Base-by-base conservation (phyloP, 2,329 filamentous ascomycete species). In the Diaporthe aspalathi region DNA sequence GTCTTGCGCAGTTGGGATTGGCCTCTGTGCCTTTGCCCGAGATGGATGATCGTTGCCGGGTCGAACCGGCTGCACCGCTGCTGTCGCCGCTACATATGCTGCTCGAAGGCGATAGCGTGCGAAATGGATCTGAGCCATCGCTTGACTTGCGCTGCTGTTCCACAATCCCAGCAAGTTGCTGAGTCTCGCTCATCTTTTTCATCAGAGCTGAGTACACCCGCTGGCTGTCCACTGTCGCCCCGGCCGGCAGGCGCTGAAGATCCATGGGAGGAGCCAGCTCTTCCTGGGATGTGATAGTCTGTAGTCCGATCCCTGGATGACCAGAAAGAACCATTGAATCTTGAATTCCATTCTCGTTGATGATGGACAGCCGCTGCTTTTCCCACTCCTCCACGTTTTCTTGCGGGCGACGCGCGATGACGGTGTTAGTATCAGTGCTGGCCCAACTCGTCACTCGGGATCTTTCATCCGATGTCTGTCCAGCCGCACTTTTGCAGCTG, bases 361-460 rank as follows among this genome's bases (percentile, higher is more conserved):
- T 92, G 29, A 90, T 84, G 2, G 90, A 91, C n/a, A 92, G 80
- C 1, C 89, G 85, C 75, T 91, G 87, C 22, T 83, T 79, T 72
- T 88, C 83, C 83, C 86, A 81, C 72, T 88, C 85, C 77, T 80
- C 68, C 77, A 76, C 5, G 63, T 71, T 22, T 71, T 80, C 54
- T 68, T 78, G 70, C 73, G 81, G 66, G 72, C 83, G 71, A 82
- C 85, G 71, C 78, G 81, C 88, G 7, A 85, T 80, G 3, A 88
- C 85, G 3, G 87, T 89, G 70, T 86, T 86, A 1, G 85, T 84
- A 1, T 87, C 88, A 0, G 91, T 92, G 73, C 90, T 89, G 5
- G 87, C 88, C 92, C 92, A 94, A 78, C 92, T 94, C 2, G 91
- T 93, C 65, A 93, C 88, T 27, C 91, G 83, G n/a, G 90, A 92